phyloP scores from a whole-genome alignment of 73 alveolate species.

The Stentor roeselii region DNA sequence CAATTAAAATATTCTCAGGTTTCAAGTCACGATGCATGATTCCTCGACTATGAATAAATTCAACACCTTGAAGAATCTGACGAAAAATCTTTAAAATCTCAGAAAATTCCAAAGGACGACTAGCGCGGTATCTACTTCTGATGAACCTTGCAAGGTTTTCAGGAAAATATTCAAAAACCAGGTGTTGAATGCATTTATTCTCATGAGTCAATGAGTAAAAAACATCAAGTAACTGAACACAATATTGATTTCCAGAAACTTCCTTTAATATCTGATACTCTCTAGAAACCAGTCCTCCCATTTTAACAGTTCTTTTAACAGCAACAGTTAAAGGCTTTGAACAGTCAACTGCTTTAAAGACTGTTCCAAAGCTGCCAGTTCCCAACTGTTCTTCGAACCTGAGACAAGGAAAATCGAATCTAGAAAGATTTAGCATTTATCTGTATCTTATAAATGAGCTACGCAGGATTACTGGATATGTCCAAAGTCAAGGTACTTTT shows the following conservation, averaged over 20 bases:
- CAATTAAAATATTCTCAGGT: slow-evolving; percentile 23
- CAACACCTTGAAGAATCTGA: slow-evolving; percentile 19
- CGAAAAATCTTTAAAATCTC: neutral
- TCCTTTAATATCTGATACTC: neutral
- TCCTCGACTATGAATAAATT: neutral
- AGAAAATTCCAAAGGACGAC: neutral
- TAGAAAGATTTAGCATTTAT: neutral
- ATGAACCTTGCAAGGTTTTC: slow-evolving; percentile 20
- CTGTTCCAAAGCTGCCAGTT: slow-evolving; percentile 19
- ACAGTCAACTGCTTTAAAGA: slow-evolving; percentile 10
- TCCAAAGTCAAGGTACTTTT: neutral
- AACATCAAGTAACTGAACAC: slow-evolving; percentile 17
- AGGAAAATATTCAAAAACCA: slow-evolving; percentile 15
- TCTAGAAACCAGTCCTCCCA: slow-evolving; percentile 7
- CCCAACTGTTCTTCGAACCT: slow-evolving; percentile 16
- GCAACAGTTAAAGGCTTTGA: neutral
- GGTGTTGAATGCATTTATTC: slow-evolving; percentile 6
- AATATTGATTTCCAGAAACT: neutral
- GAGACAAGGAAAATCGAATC: neutral
- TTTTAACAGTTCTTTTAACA: slow-evolving; percentile 1
- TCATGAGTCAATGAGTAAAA: neutral
- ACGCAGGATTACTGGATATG: neutral
- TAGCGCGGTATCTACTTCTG: neutral
- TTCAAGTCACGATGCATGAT: slow-evolving; percentile 25
- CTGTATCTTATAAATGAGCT: too few relatives aligned